Conservation (phyloP, 1,139 yeast species). For the Arxiozyma heterogenica region DNA sequence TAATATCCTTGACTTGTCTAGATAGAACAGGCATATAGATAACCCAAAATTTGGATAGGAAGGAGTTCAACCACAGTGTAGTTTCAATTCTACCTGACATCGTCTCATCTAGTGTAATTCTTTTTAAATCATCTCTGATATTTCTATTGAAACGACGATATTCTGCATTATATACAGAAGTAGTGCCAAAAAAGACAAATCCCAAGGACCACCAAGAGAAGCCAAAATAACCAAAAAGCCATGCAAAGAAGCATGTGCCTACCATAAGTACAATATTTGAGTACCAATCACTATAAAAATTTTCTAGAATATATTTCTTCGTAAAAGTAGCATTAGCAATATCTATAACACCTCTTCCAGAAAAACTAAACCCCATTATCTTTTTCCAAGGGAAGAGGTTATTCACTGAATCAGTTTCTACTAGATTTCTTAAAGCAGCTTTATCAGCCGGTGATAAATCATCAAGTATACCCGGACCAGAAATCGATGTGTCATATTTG, state of each 20-base stretch:
- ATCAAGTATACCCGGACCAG: conserved; percentile 17
- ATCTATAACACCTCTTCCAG: conserved; percentile 19
- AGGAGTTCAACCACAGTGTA: conserved; percentile 72
- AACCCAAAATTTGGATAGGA: conserved; percentile 73
- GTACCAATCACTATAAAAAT: conserved; percentile 62
- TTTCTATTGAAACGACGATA: conserved; percentile 65
- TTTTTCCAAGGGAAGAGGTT: conserved; percentile 35
- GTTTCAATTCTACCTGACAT: conserved; percentile 58
- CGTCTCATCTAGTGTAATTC: conserved; percentile 50
- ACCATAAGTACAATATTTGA: conserved; percentile 55
- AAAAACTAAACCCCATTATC: conserved; percentile 36
- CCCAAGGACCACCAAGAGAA: conserved; percentile 38
- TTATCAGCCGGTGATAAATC: conserved; percentile 9
- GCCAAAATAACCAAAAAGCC: conserved; percentile 53
- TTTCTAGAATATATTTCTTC: conserved; percentile 57
- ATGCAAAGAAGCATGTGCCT: conserved; percentile 65
- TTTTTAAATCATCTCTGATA: conserved; percentile 62
- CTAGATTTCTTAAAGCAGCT: conserved; percentile 8
- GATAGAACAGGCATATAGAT: conserved; percentile 79
- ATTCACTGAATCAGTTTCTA: conserved; percentile 11
- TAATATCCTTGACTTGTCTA: conserved; percentile 60
- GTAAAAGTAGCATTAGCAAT: conserved; percentile 29
- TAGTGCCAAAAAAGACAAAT: conserved; percentile 49
- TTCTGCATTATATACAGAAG: conserved; percentile 61
- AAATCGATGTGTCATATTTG: conserved; percentile 24